phyloP scores from a whole-genome alignment of 1,284 basidiomycete genomes.

The Cryptococcus jaspeensis region DNA sequence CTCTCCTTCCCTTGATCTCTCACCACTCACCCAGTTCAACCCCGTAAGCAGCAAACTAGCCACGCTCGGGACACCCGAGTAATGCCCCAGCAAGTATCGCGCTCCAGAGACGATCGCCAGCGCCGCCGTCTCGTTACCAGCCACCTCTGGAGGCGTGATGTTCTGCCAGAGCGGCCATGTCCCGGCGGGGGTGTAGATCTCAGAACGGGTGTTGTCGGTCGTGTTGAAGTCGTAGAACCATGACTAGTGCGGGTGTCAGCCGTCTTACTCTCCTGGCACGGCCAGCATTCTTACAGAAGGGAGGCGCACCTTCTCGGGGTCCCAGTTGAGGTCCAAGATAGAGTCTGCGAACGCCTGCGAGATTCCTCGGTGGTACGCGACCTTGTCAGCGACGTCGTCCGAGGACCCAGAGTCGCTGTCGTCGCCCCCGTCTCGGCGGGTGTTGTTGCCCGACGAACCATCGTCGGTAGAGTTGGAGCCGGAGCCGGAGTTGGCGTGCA shows the following conservation, averaged over 20 bases:
- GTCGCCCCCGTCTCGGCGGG: background rate
- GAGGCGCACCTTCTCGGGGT: slow-evolving; percentile 58
- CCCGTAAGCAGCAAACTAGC: slow-evolving; percentile 73
- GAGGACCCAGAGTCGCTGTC: slow-evolving; percentile 4
- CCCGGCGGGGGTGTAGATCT: slow-evolving; percentile 66
- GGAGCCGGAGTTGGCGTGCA: slow-evolving; percentile 52
- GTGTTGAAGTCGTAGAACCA: slow-evolving; percentile 74
- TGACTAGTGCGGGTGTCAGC: slow-evolving; percentile 1
- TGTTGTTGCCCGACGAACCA: slow-evolving; percentile 16
- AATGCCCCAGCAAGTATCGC: slow-evolving; percentile 74
- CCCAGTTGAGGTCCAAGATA: slow-evolving; percentile 85
- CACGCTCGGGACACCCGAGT: slow-evolving; percentile 70
- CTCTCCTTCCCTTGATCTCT: slow-evolving; percentile 4
- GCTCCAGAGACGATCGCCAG: slow-evolving; percentile 71
- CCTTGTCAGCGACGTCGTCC: slow-evolving; percentile 17
- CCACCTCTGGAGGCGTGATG: slow-evolving; percentile 72
- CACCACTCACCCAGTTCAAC: slow-evolving; percentile 67
- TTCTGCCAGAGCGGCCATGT: slow-evolving; percentile 86
- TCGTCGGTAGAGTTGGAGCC: slow-evolving; percentile 7
- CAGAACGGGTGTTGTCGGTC: slow-evolving; percentile 63
- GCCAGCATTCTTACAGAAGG: background rate
- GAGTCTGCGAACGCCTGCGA: slow-evolving; percentile 64
- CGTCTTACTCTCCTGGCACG: background rate
- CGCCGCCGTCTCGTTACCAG: slow-evolving; percentile 58
- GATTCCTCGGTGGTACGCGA: slow-evolving; percentile 59